Evolutionary conservation across 352 stramenopile genomes (phyloP).

Genomic region (Phytophthora sp.): DNA sequence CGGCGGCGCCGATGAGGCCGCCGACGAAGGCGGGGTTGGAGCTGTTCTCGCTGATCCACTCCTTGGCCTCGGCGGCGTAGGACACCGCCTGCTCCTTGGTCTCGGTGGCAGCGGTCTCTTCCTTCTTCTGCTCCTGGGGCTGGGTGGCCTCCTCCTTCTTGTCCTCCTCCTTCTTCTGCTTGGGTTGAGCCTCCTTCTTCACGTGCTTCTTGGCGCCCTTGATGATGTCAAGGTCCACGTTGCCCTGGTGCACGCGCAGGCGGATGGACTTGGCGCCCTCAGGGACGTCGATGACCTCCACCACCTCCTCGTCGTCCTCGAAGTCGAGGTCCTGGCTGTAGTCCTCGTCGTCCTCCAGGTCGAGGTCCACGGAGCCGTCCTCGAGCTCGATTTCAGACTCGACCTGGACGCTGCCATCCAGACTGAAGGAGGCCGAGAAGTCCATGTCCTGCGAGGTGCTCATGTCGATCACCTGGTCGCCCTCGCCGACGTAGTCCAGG

Average conservation of each 20-base stretch:
- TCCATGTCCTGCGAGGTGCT: constrained; percentile 24
- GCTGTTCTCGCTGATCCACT: constrained; percentile 48
- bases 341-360: constrained; percentile 54
- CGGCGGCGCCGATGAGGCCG: constrained; percentile 49
- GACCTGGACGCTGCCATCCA: constrained; percentile 35
- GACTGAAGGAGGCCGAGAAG: constrained; percentile 29
- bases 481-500: constrained; percentile 35
- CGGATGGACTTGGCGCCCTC: constrained; percentile 49
- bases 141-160: constrained; percentile 9
- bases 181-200: constrained; percentile 20
- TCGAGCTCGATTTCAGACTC: constrained; percentile 41
- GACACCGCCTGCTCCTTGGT: constrained; percentile 40
- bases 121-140: constrained; percentile 24
- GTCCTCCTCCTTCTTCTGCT: constrained; percentile 31
- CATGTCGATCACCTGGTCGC: constrained; percentile 32
- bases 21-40: constrained; percentile 45
- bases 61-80: constrained; percentile 42
- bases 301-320: constrained; percentile 37
- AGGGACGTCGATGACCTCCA: constrained; percentile 58
- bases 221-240: constrained; percentile 63
- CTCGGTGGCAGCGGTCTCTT: constrained; percentile 9
- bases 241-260: constrained; percentile 52
- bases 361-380: constrained; percentile 44
- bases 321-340: constrained; percentile 60
- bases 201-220: constrained; percentile 31